Conservation (phyloP, 768 basidiomycete species). For the Inosperma sp. region DNA sequence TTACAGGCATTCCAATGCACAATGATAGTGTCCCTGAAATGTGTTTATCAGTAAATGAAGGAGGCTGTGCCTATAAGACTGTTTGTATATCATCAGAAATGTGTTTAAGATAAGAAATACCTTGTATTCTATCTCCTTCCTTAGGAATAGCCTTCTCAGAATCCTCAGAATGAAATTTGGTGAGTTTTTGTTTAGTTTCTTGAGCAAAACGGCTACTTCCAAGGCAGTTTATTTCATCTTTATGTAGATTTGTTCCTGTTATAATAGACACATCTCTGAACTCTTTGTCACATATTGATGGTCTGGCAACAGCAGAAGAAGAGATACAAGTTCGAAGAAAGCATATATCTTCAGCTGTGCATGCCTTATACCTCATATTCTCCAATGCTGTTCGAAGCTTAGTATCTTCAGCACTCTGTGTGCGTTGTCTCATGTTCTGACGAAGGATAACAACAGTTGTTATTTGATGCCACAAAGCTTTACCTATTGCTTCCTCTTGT, state of each 20-base stretch:
- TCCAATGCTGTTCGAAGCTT: slow-evolving; percentile 17
- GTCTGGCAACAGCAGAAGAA: background rate
- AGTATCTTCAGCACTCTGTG: slow-evolving; percentile 12
- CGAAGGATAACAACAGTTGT: slow-evolving; percentile 29
- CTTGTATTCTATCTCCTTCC: background rate
- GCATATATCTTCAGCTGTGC: slow-evolving; percentile 22
- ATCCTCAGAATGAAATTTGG: slow-evolving; percentile 24
- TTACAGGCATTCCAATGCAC: slow-evolving; percentile 32
- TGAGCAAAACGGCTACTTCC: slow-evolving; percentile 22
- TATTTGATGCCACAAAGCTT: slow-evolving; percentile 30
- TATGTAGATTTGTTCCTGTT: slow-evolving; percentile 21
- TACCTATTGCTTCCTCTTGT: slow-evolving; percentile 21
- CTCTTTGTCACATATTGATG: slow-evolving; percentile 10
- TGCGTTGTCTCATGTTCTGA: slow-evolving; percentile 30
- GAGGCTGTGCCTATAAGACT: slow-evolving; percentile 15
- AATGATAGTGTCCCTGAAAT: slow-evolving; percentile 24
- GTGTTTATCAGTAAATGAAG: slow-evolving; percentile 16
- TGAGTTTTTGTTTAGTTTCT: slow-evolving; percentile 16
- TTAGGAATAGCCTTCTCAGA: background rate
- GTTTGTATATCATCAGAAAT: background rate
- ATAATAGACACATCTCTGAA: slow-evolving; percentile 29
- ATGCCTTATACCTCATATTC: slow-evolving; percentile 28
- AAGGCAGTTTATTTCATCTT: slow-evolving; percentile 26
- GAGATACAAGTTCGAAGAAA: slow-evolving; percentile 22
- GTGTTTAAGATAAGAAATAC: background rate